Percentiles rank a stretch among this genome's conserved stretches.
Conservation (phyloP, 768 basidiomycete genomes). For the Neoboletus subvelutipes region DNA sequence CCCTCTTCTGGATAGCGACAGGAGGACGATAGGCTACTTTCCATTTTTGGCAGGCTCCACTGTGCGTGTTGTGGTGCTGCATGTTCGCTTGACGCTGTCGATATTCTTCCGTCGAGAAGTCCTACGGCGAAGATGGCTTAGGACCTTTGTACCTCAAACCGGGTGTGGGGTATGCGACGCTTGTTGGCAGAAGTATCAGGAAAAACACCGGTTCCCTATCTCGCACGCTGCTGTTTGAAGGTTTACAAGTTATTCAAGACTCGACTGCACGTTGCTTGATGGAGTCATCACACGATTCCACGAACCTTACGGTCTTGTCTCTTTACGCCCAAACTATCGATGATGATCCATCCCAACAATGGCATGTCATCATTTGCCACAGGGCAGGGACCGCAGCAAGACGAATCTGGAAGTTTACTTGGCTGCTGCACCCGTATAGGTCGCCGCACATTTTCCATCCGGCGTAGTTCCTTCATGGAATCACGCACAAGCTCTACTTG, state of each 20-base stretch:
- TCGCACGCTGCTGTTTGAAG: neutral
- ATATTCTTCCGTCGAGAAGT: neutral
- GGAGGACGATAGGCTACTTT: neutral
- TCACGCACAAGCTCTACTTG: neutral
- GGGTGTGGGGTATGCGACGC: neutral
- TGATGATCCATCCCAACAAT: neutral
- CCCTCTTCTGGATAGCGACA: neutral
- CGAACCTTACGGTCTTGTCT: neutral
- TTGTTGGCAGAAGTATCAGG: neutral
- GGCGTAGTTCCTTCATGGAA: neutral
- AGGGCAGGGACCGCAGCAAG: neutral
- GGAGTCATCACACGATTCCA: neutral
- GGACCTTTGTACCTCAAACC: neutral
- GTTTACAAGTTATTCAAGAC: neutral
- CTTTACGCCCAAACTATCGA: neutral
- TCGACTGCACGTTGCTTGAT: neutral
- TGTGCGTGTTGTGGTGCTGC: neutral
- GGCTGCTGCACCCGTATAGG: fast-evolving
- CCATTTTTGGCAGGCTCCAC: neutral
- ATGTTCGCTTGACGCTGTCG: neutral
- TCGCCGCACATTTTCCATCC: neutral
- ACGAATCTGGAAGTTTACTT: neutral
- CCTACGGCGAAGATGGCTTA: neutral
- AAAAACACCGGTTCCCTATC: neutral
- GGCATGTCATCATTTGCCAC: neutral